Conservation (phyloP, 805 yeast species). For the Lachancea meyersii region DNA sequence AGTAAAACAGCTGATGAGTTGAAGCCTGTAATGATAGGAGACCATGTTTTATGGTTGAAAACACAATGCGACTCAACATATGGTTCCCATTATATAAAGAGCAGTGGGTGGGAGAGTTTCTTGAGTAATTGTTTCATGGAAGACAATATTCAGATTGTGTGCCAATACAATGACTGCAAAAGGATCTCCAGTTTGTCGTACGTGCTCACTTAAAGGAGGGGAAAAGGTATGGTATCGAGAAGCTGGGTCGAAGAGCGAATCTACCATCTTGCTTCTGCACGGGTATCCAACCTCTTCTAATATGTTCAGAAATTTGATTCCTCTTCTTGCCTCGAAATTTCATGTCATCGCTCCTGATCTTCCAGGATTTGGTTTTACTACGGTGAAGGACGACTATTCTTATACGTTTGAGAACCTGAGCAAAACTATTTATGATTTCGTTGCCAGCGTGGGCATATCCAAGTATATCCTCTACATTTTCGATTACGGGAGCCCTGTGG, state of each 20-base stretch:
- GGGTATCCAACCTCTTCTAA: conserved; percentile 42
- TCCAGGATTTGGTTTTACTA: conserved; percentile 40
- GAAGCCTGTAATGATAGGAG: no score
- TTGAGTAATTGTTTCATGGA: no score
- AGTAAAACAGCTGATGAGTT: no score
- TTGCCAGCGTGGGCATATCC: conserved; percentile 23
- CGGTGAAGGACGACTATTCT: conserved; percentile 25
- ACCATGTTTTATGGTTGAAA: no score
- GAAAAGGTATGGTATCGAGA: conserved; percentile 36
- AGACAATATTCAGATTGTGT: no score
- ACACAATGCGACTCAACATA: no score
- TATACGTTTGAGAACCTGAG: conserved; percentile 33
- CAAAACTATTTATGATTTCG: conserved; percentile 30
- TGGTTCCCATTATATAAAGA: no score
- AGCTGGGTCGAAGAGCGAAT: conserved; percentile 35
- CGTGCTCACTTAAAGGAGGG: conserved; percentile 3
- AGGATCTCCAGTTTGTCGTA: conserved; percentile 7
- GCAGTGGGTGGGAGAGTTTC: no score
- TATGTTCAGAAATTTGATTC: conserved; percentile 36
- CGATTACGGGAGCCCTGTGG: conserved; percentile 43
- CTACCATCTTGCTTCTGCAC: conserved; percentile 36
- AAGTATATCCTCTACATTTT: conserved; percentile 35
- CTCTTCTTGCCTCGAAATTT: conserved; percentile 33
- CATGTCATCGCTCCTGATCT: conserved; percentile 42
- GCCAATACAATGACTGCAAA: no score